Base-by-base conservation (phyloP, 129 eudicot species). In the Oenanthe sinensis region DNA sequence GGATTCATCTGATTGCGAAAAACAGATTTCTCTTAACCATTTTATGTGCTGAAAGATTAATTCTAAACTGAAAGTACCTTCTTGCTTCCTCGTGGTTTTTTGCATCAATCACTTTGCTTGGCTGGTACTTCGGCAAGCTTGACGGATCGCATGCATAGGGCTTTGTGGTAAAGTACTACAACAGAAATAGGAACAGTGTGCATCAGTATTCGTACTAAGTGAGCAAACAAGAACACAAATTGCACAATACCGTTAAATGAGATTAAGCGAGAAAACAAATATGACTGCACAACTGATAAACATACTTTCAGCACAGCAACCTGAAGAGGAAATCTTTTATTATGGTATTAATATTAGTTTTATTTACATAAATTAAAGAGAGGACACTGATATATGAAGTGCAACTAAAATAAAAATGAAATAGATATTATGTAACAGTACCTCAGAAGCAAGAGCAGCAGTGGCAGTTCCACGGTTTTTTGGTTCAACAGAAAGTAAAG, bases 111-210 rank as follows among this genome's bases (percentile, higher is more conserved):
- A 91, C 98, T 82, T 91, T 93, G 79, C 86, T 93, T 17, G 98
- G 98, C 77, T 91, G 93, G 84, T 93, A 93, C 75, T 86, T 91
- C 45, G 98, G 98, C 85, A 93, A 85, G 82, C 88, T 88, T 70
- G 92, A 93, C 4, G 97, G 97, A 55, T 91, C 96, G 81, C 97
- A 93, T 50, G 97, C 97, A 79, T 89, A 86, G 30, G 98, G 98
- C 89, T 85, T 86, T 42, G 87, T 84, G 75, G 70, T 88, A 82
- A 93, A 93, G 83, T 91, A 93, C 97, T 93, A 79, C 37, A 45
- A 82, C 50, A 84, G 50, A 77, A 73, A 50, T 67, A 17, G 16
- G 60, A 83, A 72, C 75, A 33, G 63, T 75, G 69, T 67, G 73
- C 71, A 71, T 76, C 70, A 45, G 42, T 55, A 69, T 7, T 50